Evolutionary conservation across 371 early-diverging fungal genomes (phyloP).

Genomic region (Amoeboaphelidium protococcarum): DNA sequence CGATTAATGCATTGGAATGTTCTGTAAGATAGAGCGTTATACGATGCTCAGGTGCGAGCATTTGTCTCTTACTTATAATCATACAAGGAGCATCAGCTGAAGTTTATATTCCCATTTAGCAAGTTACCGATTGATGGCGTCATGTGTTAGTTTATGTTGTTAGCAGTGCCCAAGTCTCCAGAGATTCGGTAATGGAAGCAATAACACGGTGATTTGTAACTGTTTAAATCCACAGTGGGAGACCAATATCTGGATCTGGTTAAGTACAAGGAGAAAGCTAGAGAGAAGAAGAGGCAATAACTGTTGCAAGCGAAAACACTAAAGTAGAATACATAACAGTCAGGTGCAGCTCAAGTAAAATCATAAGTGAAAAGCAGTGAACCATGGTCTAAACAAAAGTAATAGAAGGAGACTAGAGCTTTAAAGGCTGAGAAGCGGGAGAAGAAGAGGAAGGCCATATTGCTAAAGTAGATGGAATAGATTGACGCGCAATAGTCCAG

Average conservation of each 20-base stretch:
- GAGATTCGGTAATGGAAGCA: too few species aligned
- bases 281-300: neutral
- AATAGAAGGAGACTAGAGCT: neutral
- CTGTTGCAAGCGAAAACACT: neutral
- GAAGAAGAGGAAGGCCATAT: neutral
- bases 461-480: neutral
- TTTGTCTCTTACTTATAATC: constrained; percentile 68
- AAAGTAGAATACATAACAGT: too few species aligned
- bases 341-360: too few species aligned
- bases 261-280: neutral
- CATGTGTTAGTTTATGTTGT: neutral
- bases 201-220: too few species aligned
- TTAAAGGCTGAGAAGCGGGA: neutral
- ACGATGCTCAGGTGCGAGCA: constrained; percentile 20
- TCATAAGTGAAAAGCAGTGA: neutral
- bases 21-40: constrained; percentile 5
- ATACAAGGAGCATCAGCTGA: constrained; percentile 76
- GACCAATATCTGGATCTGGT: too few species aligned
- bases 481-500: too few species aligned
- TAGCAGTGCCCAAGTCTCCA: constrained; percentile 61
- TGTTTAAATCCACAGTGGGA: too few species aligned
- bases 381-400: neutral
- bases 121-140: constrained; percentile 33
- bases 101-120: constrained; percentile 63
- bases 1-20: neutral